phyloP scores from a whole-genome alignment of 371 early-diverging fungal species.

The Lichtheimia ornata region DNA sequence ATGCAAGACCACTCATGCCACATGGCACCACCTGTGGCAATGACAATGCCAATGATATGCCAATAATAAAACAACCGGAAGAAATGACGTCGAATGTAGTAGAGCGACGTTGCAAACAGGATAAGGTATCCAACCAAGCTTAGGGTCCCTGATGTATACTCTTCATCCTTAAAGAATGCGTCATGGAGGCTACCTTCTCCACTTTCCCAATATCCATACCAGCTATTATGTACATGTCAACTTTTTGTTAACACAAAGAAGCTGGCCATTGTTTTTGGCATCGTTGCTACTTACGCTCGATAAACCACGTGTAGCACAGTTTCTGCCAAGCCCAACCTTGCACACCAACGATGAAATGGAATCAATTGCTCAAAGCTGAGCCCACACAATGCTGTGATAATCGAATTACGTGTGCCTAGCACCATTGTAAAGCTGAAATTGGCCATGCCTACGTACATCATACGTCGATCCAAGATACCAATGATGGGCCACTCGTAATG shows the following conservation, averaged over 20 bases:
- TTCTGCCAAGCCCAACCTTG: conserved; percentile 40
- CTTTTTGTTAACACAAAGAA: background rate
- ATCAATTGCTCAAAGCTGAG: conserved; percentile 41
- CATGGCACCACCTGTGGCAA: conserved; percentile 32
- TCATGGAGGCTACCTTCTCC: conserved; percentile 1
- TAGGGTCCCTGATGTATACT: conserved; percentile 39
- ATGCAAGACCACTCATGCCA: conserved; percentile 43
- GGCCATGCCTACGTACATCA: conserved; percentile 40
- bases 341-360: conserved; percentile 47
- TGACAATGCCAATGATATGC: conserved; percentile 35
- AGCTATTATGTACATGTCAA: background rate
- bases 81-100: conserved; percentile 36
- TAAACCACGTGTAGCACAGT: conserved; percentile 40
- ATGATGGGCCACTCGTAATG: conserved; percentile 11
- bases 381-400: conserved; percentile 40
- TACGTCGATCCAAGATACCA: conserved; percentile 39
- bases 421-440: conserved; percentile 46
- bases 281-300: conserved; percentile 29
- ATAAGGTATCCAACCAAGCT: conserved; percentile 34
- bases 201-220: background rate
- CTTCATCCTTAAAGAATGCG: conserved; percentile 28
- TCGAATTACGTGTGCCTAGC: conserved; percentile 40
- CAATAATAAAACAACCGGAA: conserved; percentile 46
- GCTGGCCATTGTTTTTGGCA: background rate
- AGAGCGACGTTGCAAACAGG: conserved; percentile 38